Evolutionary conservation across 805 yeast genomes (phyloP).

Genomic region (Clavispora santaluciae): DNA sequence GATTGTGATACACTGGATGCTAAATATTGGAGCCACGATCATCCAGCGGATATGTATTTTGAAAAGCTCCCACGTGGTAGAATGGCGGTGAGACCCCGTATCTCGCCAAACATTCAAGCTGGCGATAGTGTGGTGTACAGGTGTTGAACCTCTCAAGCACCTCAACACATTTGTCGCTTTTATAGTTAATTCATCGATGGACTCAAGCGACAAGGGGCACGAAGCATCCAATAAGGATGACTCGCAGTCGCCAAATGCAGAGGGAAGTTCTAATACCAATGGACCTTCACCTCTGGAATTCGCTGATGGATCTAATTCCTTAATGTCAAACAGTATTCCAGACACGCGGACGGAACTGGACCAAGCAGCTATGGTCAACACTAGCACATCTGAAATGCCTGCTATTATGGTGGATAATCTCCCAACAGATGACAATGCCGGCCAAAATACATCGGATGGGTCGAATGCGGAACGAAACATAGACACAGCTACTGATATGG

Average conservation of each 20-base stretch:
- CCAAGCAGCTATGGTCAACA: not conserved
- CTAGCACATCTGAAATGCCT: not conserved
- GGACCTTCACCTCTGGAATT: not conserved
- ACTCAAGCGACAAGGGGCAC: not conserved
- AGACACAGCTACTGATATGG: not conserved
- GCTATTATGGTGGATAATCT: not conserved
- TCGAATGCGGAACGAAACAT: not conserved
- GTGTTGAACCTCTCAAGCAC: not conserved
- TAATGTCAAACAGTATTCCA: not conserved
- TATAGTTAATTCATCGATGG: not conserved
- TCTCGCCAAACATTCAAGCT: too few species aligned
- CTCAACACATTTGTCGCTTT: not conserved
- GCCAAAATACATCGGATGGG: not conserved
- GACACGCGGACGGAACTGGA: not conserved
- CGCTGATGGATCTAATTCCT: not conserved
- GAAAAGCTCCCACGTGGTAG: too few species aligned
- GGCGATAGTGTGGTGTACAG: slow-evolving; percentile 1
- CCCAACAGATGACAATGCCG: not conserved
- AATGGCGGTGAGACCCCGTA: too few species aligned
- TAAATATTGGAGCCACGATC: too few species aligned
- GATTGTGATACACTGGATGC: too few species aligned
- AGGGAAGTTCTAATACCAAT: not conserved
- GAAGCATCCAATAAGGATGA: not conserved
- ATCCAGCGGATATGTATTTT: too few species aligned
- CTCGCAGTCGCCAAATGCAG: not conserved